Evolutionary conservation across 305 asterid genomes (phyloP), one percentile per base, ranked within the genome.

Genomic region (Rubia occidens): DNA sequence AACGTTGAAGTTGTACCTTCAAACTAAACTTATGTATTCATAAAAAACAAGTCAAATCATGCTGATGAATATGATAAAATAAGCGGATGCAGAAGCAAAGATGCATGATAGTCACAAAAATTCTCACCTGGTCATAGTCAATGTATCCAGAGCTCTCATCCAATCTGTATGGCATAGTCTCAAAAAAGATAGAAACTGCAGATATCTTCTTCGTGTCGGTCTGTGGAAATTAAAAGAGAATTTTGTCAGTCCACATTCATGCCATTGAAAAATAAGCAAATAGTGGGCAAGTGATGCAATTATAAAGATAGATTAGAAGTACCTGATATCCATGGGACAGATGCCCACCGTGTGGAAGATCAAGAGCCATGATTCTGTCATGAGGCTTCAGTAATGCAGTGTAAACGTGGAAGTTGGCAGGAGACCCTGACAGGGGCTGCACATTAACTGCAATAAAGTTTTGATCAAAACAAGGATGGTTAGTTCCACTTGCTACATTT

Each of bases 91-190:
- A 72, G 56, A 56, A 42, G 67, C 42, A 7, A 42, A 43, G n/a
- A 66, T 56, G 6, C 66, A 17, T 47, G 37, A 40, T 17, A 13
- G 17, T 17, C 56, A 40, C 65, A 74, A 15, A 64, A 2, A 77
- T 75, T 32, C 43, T 20, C 68, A 87, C 96, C 90, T 90, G 97
- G 71, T 90, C 97, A 78, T 90, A 90, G 77, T 90, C 96, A 13
- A 88, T 90, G 66, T 75, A 80, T 75, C 95, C 96, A 11, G 96
- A 87, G 90, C 92, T 90, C 81, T 90, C 97, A 69, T 90, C 59
- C 84, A 90, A 78, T 84, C 96, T 85, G 78, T 90, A 90, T n/a
- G 97, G 96, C 96, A 90, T 88, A 18, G 97, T 90, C 89, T 90
- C 95, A 59, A 90, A 88, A 80, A 88, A 90, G 76, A 88, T 88